Base-by-base conservation (phyloP, 2,329 filamentous ascomycete species). In the Botrytis aclada region DNA sequence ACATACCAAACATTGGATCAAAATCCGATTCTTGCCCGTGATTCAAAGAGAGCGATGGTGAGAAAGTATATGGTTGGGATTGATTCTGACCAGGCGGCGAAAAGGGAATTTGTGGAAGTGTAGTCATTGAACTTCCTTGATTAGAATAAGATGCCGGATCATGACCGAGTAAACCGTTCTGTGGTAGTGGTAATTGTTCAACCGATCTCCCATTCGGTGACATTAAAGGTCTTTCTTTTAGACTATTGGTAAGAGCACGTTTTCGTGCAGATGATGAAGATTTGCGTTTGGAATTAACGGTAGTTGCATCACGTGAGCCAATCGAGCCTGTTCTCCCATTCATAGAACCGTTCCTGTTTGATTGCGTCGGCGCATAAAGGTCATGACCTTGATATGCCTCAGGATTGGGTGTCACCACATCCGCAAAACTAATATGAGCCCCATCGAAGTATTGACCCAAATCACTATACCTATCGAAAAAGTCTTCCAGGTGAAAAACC, bases 401-500 rank as follows among this genome's bases (percentile, higher is more conserved):
- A 22, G 87, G 84, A 3, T 86, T 82, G 61, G 87, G 86, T 22
- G 90, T 82, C 3, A 86, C 82, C 1, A 92, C 86, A 77, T 95
- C 92, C 1, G 88, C 83, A 71, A 96, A 88, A 25, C 88, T 91
- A 54, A 95, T 85, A 78, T 94, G 92, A 1, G 92, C 90, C 2
- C 92, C 89, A 77, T 96, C 93, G 71, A 96, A 93, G 8, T 84
- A 84, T 0, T 86, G 85, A 1, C 85, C 84, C 62, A 89, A 85
- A 73, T 86, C 88, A 0, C 84, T 82, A 74, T 97, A 97, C 41
- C 94, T 87, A 77, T 96, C 93, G 77, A 96, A 95, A 81, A 97
- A 97, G 79, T 96, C 93, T 76, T 96, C 93, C 22, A 95, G 87
- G 74, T 96, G 93, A 78, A 96, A 95, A 1, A 93, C 92, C 0